Evolutionary conservation across 352 stramenopile species (phyloP), one percentile per base, ranked within the genome.

Genomic region (Elongisporangium anandrum): DNA sequence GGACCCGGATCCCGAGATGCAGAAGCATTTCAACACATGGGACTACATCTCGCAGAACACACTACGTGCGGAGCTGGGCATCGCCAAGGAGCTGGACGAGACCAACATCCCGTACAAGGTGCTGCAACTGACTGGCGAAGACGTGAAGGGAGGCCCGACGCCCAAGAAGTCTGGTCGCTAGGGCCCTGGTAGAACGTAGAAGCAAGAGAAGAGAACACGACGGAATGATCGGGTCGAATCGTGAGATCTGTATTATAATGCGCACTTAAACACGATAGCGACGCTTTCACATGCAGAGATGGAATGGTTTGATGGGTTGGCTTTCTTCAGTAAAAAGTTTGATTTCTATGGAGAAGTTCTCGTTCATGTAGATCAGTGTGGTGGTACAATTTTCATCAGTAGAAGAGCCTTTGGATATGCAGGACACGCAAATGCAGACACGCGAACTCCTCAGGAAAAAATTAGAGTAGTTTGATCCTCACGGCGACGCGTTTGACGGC

Each of bases 61-160:
- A 23, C 68, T 96, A 52, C 81, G 85, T 60, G 71, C 80, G 17
- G 85, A 96, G 64, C 68, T 92, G 41, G 85, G 83, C 50, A 91
- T 94, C 38, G 81, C 85, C 24, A 86, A 92, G 61, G 80, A 90
- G 55, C 73, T 92, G 55, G 87, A 93, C 53, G 84, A 90, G 57
- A 90, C 86, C 52, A 94, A 96, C 63, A 90, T 88, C 63, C 83
- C 83, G 45, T 92, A 92, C 72, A 92, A 92, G 59, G 79, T 90
- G 57, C 66, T 90, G 50, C 83, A 92, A 57, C 73, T 92, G 61
- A 92, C 83, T 17, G 83, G 83, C 53, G 82, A 92, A 60, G 80
- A 87, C 57, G 48, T 66, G 19, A 77, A 74, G 55, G 29, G 29
- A 4, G 29, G 29, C 9, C 29, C 29, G 29, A 15, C 9, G 29